A percentile compares a stretch with the other conserved stretches of the same genome.
These are phyloP conservation scores for Volvariella volvacea DNA, from an alignment of 1,284 basidiomycete genomes.

Conservation along the genomic window DNA sequence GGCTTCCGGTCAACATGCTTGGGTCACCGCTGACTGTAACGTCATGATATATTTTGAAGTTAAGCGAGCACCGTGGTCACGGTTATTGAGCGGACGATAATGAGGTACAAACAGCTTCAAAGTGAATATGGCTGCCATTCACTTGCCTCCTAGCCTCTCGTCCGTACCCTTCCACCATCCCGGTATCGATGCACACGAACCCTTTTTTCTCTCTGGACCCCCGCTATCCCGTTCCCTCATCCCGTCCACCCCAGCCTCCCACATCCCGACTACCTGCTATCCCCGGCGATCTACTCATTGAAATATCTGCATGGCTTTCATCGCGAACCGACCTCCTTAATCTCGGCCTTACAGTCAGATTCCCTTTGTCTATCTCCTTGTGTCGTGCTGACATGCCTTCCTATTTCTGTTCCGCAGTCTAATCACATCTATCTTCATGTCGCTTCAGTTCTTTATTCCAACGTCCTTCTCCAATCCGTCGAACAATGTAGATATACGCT, in stretches of 20 bases:
- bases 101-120: too few relatives aligned
- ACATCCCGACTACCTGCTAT: constrained; percentile 17
- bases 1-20: too few relatives aligned
- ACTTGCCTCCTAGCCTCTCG: too few relatives aligned
- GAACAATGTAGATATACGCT: constrained; percentile 58
- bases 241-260: not conserved
- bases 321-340: constrained; percentile 47
- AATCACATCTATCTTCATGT: constrained; percentile 42
- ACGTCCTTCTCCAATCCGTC: constrained; percentile 43
- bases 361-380: constrained; percentile 4
- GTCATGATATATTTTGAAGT: too few relatives aligned
- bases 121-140: too few relatives aligned
- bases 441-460: constrained; percentile 52
- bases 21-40: too few relatives aligned
- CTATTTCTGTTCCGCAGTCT: constrained; percentile 22
- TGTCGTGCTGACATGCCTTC: too few relatives aligned
- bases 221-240: not conserved
- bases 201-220: too few relatives aligned
- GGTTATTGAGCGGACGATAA: too few relatives aligned
- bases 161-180: too few relatives aligned
- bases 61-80: too few relatives aligned
- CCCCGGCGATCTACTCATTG: constrained; percentile 58
- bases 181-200: too few relatives aligned
- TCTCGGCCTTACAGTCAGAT: constrained; percentile 49
- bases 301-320: constrained; percentile 49